These are phyloP conservation scores for Saccharomycopsis fermentans DNA, from an alignment of 805 yeast species.

Conservation along the genomic window DNA sequence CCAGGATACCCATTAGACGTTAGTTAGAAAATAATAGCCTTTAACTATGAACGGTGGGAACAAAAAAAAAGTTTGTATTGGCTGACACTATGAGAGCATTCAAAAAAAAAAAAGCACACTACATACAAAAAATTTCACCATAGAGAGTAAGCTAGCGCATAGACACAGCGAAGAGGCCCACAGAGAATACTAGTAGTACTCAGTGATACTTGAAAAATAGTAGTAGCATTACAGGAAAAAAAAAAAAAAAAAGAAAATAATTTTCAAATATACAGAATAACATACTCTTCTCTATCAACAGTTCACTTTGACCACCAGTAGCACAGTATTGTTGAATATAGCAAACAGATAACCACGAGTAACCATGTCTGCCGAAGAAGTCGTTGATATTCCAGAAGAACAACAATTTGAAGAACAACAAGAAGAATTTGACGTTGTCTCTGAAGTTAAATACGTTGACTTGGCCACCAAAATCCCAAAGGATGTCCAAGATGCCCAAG, in stretches of 20 bases:
- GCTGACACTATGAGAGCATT: no score
- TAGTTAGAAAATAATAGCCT: no score
- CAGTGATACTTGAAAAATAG: neutral
- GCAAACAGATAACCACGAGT: conserved; percentile 6
- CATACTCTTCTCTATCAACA: neutral
- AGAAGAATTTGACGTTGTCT: conserved; percentile 63
- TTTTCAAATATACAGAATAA: no score
- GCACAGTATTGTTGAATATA: neutral
- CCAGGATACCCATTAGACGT: no score
- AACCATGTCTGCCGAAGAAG: conserved; percentile 76
- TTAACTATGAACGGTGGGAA: no score
- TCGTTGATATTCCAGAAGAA: conserved; percentile 37
- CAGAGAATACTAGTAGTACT: neutral
- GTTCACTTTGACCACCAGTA: neutral
- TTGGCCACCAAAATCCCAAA: conserved; percentile 95
- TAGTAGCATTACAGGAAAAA: neutral
- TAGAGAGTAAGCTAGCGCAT: neutral
- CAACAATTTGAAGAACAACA: conserved; percentile 37
- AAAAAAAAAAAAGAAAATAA: neutral
- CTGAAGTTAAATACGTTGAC: conserved; percentile 73
- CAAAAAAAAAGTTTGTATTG: no score
- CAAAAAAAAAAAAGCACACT: no score
- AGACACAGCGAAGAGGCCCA: neutral
- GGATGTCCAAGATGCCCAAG: conserved; percentile 92
- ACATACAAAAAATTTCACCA: no score